phyloP scores from a whole-genome alignment of 1,284 basidiomycete genomes.

The Gomphus bonarii region DNA sequence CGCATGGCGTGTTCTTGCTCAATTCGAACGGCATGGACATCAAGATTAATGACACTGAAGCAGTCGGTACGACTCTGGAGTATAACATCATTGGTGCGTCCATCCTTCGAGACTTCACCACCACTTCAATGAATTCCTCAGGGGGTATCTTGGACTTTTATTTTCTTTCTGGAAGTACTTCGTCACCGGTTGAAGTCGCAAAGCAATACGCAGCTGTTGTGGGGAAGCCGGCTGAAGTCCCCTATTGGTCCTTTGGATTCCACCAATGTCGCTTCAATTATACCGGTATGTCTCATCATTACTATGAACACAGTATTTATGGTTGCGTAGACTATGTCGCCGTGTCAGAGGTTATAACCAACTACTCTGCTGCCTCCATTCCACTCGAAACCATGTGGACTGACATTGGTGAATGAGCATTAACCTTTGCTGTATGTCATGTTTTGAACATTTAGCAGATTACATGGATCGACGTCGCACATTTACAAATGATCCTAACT shows the following conservation, averaged over 20 bases:
- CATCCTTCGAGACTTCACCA: not conserved
- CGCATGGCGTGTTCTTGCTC: constrained; percentile 58
- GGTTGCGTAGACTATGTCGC: constrained; percentile 42
- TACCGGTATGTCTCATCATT: constrained; percentile 27
- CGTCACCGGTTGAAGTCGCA: constrained; percentile 47
- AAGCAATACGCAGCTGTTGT: constrained; percentile 57
- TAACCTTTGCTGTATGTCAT: not conserved
- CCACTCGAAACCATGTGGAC: constrained; percentile 73
- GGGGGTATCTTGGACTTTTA: constrained; percentile 60
- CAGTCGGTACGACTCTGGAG: constrained; percentile 38
- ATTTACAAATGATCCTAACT: constrained; percentile 60
- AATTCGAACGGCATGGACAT: constrained; percentile 70
- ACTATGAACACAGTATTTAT: not conserved
- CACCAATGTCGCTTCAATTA: constrained; percentile 69
- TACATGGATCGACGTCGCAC: constrained; percentile 62
- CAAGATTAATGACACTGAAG: constrained; percentile 37
- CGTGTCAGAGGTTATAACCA: constrained; percentile 48
- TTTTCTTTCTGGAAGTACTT: constrained; percentile 58
- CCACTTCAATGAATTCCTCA: not conserved
- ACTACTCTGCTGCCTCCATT: constrained; percentile 48
- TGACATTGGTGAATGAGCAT: constrained; percentile 42
- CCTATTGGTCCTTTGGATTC: constrained; percentile 55
- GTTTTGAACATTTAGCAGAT: constrained; percentile 31
- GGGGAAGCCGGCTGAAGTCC: constrained; percentile 52
- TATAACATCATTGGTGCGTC: constrained; percentile 53